Conservation (phyloP, 495 filamentous ascomycete species). For the Lepraria neglecta region DNA sequence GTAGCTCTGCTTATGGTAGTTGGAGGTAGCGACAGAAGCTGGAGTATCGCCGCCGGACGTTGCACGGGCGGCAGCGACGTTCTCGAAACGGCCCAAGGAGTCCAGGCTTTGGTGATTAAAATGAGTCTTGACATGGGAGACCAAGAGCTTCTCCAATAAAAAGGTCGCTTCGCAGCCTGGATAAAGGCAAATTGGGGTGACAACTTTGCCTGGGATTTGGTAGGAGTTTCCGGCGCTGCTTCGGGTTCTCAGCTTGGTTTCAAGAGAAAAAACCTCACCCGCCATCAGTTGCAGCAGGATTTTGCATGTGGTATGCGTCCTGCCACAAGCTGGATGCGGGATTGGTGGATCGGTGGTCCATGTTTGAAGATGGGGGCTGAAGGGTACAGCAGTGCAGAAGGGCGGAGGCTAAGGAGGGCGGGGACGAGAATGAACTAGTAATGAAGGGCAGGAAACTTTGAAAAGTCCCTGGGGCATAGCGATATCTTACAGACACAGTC, state of each 20-base stretch:
- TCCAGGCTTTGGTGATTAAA: background rate
- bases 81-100: too few species aligned
- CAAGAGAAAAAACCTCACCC: background rate
- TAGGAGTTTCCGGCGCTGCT: background rate
- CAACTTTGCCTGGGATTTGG: background rate
- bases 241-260: background rate
- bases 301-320: background rate
- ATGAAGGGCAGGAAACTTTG: background rate
- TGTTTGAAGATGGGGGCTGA: background rate
- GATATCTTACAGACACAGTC: background rate
- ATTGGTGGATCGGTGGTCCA: slow-evolving; percentile 5
- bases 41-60: too few species aligned
- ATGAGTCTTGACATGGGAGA: background rate
- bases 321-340: background rate
- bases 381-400: background rate
- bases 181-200: background rate
- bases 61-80: too few species aligned
- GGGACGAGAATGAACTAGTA: background rate
- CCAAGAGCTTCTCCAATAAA: too few species aligned
- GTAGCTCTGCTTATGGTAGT: too few species aligned
- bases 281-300: background rate
- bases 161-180: background rate
- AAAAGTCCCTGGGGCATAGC: background rate
- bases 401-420: background rate
- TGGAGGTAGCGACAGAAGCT: too few species aligned